Conservation (phyloP, 2,329 filamentous ascomycete species). For the Fusarium humuli region DNA sequence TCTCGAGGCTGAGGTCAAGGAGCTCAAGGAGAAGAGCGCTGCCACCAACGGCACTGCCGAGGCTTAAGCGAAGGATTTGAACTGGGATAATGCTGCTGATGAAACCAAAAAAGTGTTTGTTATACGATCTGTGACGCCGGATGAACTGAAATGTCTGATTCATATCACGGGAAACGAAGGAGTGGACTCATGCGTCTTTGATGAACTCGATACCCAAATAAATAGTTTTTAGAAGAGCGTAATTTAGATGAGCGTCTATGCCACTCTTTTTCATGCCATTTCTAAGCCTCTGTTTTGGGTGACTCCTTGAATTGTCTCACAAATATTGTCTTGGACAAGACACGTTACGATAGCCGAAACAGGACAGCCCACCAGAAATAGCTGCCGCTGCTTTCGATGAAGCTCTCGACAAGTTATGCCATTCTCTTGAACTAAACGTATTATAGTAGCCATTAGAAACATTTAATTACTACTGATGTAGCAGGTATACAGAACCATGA, state of each 20-base stretch:
- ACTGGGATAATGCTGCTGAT: constrained; percentile 31
- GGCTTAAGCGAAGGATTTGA: constrained; percentile 23
- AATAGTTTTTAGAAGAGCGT: constrained; percentile 44
- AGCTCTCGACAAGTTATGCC: not conserved
- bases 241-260: constrained; percentile 42
- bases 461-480: not conserved
- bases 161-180: constrained; percentile 48
- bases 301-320: not conserved
- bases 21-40: constrained; percentile 36
- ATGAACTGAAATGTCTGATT: constrained; percentile 44
- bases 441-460: not conserved
- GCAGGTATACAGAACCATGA: not conserved
- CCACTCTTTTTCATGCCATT: constrained; percentile 36
- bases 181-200: constrained; percentile 47
- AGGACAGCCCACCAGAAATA: not conserved
- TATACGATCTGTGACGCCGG: constrained; percentile 43
- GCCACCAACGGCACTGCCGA: constrained; percentile 34
- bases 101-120: constrained; percentile 35
- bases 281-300: not conserved
- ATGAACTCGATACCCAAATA: constrained; percentile 49
- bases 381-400: not conserved
- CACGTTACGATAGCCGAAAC: not conserved
- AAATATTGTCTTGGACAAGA: not conserved
- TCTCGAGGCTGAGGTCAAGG: constrained; percentile 38
- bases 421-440: too few species aligned